These are phyloP conservation scores for Phytophthora sp. DNA, from an alignment of 352 stramenopile genomes.

Conservation along the genomic window DNA sequence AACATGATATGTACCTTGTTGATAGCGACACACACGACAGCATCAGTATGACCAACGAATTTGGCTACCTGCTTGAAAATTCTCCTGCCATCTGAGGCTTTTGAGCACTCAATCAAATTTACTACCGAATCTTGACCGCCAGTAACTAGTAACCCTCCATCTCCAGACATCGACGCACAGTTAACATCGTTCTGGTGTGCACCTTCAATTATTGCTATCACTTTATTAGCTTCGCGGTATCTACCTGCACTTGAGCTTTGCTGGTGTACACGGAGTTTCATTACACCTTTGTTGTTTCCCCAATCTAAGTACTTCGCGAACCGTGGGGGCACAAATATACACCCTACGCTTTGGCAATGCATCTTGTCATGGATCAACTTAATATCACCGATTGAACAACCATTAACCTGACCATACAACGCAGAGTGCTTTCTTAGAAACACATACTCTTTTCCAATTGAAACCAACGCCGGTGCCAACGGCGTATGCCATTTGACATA, in stretches of 20 bases:
- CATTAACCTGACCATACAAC: constrained; percentile 36
- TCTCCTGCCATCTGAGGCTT: constrained; percentile 52
- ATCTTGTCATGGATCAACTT: constrained; percentile 68
- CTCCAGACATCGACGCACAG: constrained; percentile 64
- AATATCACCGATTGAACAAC: constrained; percentile 60
- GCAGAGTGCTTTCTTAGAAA: constrained; percentile 64
- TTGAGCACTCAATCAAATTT: constrained; percentile 74
- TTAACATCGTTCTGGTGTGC: constrained; percentile 61
- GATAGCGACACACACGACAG: constrained; percentile 67
- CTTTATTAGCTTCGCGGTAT: constrained; percentile 69
- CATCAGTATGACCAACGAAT: constrained; percentile 69
- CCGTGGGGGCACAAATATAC: constrained; percentile 68
- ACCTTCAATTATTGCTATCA: constrained; percentile 70
- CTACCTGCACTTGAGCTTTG: constrained; percentile 31
- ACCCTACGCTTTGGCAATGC: constrained; percentile 49
- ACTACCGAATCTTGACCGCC: constrained; percentile 74
- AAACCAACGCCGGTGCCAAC: constrained; percentile 67
- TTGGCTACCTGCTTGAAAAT: constrained; percentile 75
- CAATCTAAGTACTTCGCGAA: constrained; percentile 83
- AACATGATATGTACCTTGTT: constrained; percentile 69
- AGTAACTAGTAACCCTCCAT: constrained; percentile 63
- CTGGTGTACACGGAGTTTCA: constrained; percentile 70
- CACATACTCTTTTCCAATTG: constrained; percentile 82
- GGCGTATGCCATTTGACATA: constrained; percentile 83
- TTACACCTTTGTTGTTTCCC: constrained; percentile 49